A percentile compares a stretch with the other conserved stretches of the same genome.
Evolutionary conservation across 257 asterid species (phyloP).

Genomic region (Fraxinus anomala): DNA sequence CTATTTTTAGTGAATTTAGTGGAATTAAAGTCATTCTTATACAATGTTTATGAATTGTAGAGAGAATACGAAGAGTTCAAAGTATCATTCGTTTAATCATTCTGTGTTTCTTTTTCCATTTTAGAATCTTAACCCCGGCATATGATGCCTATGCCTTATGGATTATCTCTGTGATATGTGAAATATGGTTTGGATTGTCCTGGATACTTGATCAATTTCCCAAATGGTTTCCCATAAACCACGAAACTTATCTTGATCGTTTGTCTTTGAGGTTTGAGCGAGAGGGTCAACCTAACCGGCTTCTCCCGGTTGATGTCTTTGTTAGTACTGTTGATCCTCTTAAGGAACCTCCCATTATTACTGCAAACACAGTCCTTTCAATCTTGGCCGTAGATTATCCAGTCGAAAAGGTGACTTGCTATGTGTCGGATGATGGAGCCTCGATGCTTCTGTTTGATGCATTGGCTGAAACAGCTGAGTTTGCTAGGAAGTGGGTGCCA

Average conservation of each 20-base stretch:
- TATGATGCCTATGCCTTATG: conserved; percentile 75
- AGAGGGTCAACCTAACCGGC: conserved; percentile 59
- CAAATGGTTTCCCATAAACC: conserved; percentile 77
- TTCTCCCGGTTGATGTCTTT: conserved; percentile 62
- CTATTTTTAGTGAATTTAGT: background rate
- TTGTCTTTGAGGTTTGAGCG: conserved; percentile 72
- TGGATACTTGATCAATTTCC: conserved; percentile 95
- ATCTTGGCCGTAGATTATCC: conserved; percentile 79
- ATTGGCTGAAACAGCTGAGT: conserved; percentile 72
- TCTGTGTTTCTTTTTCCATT: conserved; percentile 73
- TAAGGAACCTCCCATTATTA: conserved; percentile 83
- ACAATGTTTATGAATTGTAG: conserved; percentile 39
- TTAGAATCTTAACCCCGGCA: conserved; percentile 71
- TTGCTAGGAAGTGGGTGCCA: conserved; percentile 89
- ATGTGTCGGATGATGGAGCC: conserved; percentile 87
- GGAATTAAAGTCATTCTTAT: conserved; percentile 1
- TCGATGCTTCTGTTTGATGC: conserved; percentile 86
- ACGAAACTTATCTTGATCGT: conserved; percentile 83
- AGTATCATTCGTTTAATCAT: conserved; percentile 62
- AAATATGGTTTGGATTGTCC: conserved; percentile 80
- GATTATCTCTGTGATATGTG: conserved; percentile 80
- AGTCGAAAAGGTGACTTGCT: conserved; percentile 76
- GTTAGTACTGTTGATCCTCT: conserved; percentile 83
- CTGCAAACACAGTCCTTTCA: conserved; percentile 79
- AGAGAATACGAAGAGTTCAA: conserved; percentile 90